Percentiles rank a stretch among this genome's conserved stretches.
These are phyloP conservation scores for Alternaria sp. DNA, from an alignment of 2,329 filamentous ascomycete species.

Conservation along the genomic window DNA sequence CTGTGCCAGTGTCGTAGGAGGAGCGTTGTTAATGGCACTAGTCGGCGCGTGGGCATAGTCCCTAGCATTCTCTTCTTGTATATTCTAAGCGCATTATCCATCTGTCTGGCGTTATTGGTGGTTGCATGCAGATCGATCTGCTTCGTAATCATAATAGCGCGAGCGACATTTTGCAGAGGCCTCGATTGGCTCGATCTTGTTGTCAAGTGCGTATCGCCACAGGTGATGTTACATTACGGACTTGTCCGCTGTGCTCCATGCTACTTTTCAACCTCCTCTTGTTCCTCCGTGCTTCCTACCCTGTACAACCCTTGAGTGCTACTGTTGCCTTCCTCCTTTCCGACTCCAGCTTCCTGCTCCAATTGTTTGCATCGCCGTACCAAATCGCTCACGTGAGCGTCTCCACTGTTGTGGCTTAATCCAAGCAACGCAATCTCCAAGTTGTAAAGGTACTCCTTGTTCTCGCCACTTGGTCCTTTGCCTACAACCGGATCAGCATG, in stretches of 20 bases:
- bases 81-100: slow-evolving; percentile 11
- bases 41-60: slow-evolving; percentile 70
- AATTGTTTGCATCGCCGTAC: slow-evolving; percentile 74
- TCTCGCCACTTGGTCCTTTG: slow-evolving; percentile 82
- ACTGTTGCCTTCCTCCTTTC: slow-evolving; percentile 26
- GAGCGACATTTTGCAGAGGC: slow-evolving; percentile 7
- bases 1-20: slow-evolving; percentile 67
- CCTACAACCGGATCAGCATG: slow-evolving; percentile 3
- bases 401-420: slow-evolving; percentile 77
- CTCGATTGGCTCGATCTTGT: not conserved
- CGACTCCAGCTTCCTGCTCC: slow-evolving; percentile 50
- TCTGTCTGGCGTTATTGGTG: slow-evolving; percentile 14
- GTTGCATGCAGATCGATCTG: slow-evolving; percentile 10
- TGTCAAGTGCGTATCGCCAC: not conserved
- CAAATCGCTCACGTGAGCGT: slow-evolving; percentile 85
- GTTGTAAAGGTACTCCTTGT: slow-evolving; percentile 86
- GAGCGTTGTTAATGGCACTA: slow-evolving; percentile 70
- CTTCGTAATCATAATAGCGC: slow-evolving; percentile 18
- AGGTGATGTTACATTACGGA: not conserved
- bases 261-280: slow-evolving; percentile 66
- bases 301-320: slow-evolving; percentile 51
- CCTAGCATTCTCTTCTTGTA: not conserved
- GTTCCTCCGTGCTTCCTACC: slow-evolving; percentile 63
- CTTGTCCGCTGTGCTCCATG: not conserved
- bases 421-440: slow-evolving; percentile 78